Conservation (phyloP, 176 grass and related monocot species). For the Saccharum spontaneum region DNA sequence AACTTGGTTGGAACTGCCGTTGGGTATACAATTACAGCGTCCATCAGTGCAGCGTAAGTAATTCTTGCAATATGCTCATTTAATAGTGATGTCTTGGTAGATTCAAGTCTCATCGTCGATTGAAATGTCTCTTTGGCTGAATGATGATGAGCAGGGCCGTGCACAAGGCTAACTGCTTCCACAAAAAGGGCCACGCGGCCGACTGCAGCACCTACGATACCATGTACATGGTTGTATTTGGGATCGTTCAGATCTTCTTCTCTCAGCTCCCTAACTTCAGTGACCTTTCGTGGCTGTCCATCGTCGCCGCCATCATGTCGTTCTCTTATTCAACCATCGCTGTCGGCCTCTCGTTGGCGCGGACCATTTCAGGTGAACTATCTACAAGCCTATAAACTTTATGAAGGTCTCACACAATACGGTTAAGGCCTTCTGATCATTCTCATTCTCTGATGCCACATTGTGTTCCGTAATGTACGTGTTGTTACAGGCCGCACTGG, state of each 20-base stretch:
- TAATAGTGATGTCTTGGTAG: neutral
- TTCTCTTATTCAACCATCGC: conserved; percentile 76
- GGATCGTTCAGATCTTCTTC: conserved; percentile 74
- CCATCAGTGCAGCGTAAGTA: conserved; percentile 81
- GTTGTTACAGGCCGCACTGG: conserved; percentile 48
- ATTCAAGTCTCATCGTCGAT: neutral
- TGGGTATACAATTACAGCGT: conserved; percentile 87
- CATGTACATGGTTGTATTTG: conserved; percentile 79
- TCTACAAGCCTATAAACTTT: neutral
- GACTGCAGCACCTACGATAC: conserved; percentile 63
- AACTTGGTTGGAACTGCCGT: conserved; percentile 75
- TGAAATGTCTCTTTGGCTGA: neutral
- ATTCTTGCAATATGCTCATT: neutral
- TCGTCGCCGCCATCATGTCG: conserved; percentile 81
- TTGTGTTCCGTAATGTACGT: neutral
- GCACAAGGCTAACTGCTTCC: conserved; percentile 78
- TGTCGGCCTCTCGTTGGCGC: conserved; percentile 60
- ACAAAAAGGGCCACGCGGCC: conserved; percentile 49
- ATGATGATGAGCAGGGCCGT: conserved; percentile 52
- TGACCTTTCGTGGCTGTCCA: conserved; percentile 72
- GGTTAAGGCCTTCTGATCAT: neutral
- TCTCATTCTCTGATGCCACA: conserved; percentile 3
- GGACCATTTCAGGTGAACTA: conserved; percentile 49
- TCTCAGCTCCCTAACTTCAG: conserved; percentile 81
- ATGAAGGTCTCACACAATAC: neutral